A percentile compares a stretch with the other conserved stretches of the same genome.
Conservation (phyloP, 768 basidiomycete species). For the Suillus occidentalis region DNA sequence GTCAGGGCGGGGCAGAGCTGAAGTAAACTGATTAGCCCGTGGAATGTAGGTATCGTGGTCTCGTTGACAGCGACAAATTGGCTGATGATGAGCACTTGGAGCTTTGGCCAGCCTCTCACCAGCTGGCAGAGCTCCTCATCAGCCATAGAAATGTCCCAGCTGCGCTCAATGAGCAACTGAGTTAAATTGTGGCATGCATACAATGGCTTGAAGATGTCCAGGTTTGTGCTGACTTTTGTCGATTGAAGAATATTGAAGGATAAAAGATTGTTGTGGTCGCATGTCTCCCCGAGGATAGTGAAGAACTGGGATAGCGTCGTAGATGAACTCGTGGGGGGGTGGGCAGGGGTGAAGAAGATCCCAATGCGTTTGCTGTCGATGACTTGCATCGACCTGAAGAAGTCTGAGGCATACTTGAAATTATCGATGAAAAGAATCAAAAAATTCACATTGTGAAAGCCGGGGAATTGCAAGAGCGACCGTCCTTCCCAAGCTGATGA, state of each 20-base stretch:
- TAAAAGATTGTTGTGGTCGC: not conserved
- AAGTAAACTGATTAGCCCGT: constrained; percentile 13
- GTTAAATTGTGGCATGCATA: not conserved
- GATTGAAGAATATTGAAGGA: not conserved
- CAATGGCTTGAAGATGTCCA: not conserved
- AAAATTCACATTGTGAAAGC: not conserved
- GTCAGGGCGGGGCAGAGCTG: constrained; percentile 16
- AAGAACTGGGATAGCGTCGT: not conserved
- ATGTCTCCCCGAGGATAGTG: not conserved
- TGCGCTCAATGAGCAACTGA: constrained; percentile 16
- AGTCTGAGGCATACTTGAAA: not conserved
- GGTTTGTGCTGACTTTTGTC: not conserved
- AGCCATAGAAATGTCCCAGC: constrained; percentile 13
- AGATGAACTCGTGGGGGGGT: not conserved
- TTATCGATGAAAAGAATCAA: not conserved
- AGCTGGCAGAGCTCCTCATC: constrained; percentile 19
- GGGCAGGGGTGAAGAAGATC: not conserved
- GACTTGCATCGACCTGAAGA: not conserved
- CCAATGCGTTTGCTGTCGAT: not conserved
- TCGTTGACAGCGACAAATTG: constrained; percentile 17
- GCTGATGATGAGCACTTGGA: constrained; percentile 22
- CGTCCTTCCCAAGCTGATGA: not conserved
- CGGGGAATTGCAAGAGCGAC: not conserved
- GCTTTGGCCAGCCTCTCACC: constrained; percentile 19
- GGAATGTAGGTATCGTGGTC: constrained; percentile 21